Evolutionary conservation across 2,329 filamentous ascomycete species (phyloP).

Genomic region (Ceratocystis cubensis): DNA sequence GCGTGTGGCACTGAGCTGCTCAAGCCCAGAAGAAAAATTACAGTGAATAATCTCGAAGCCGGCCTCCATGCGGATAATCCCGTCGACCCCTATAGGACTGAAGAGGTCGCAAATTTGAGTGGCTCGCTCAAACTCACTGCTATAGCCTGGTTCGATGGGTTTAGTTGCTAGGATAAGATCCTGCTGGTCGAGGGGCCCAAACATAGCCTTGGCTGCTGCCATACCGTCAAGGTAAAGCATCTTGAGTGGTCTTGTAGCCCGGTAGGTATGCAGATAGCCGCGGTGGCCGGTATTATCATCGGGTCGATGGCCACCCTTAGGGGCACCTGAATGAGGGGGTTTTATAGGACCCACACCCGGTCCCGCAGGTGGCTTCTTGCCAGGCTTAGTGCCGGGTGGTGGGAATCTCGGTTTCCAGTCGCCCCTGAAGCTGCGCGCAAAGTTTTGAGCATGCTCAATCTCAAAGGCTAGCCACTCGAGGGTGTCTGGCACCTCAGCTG

Average conservation of each 20-base stretch:
- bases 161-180: conserved; percentile 46
- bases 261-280: conserved; percentile 57
- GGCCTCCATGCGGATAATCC: conserved; percentile 53
- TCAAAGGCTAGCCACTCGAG: conserved; percentile 68
- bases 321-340: background rate
- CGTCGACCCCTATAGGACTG: conserved; percentile 46
- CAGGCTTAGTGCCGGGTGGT: background rate
- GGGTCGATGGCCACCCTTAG: conserved; percentile 18
- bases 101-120: conserved; percentile 43
- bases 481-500: conserved; percentile 35
- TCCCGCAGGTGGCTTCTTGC: background rate
- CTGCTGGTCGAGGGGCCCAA: conserved; percentile 57
- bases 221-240: conserved; percentile 60
- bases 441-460: conserved; percentile 56
- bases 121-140: conserved; percentile 40
- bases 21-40: conserved; percentile 40
- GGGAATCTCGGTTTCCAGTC: conserved; percentile 14
- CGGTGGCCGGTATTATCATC: conserved; percentile 23
- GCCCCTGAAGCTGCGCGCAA: conserved; percentile 34
- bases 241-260: conserved; percentile 42
- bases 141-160: conserved; percentile 10
- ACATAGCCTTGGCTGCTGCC: conserved; percentile 50
- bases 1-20: conserved; percentile 28
- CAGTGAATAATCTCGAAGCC: conserved; percentile 62
- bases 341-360: background rate